These are phyloP conservation scores for Raphanus hybrid DNA, from an alignment of 441 rosid species.

Conservation along the genomic window DNA sequence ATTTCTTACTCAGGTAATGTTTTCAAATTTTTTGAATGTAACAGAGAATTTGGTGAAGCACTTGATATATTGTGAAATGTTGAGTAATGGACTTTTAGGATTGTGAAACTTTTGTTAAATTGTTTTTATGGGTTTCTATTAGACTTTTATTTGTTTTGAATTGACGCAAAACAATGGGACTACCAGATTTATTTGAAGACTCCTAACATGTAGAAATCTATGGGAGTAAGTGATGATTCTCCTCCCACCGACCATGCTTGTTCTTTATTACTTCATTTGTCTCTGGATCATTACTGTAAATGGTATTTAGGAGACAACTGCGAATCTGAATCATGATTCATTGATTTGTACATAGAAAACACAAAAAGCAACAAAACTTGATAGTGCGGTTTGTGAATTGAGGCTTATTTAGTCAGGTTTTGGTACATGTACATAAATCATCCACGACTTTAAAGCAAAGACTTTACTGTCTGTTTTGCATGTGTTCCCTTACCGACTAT, in stretches of 20 bases:
- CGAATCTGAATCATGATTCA: neutral
- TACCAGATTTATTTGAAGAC: neutral
- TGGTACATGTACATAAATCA: neutral
- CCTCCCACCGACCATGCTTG: neutral
- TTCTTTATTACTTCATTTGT: too few species aligned
- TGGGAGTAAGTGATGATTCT: neutral
- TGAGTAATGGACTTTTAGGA: neutral
- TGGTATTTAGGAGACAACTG: neutral
- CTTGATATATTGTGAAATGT: slow-evolving; percentile 2
- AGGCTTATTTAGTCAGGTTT: neutral
- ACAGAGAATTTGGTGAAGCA: neutral
- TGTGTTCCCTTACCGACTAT: neutral
- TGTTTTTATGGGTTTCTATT: neutral
- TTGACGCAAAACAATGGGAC: neutral
- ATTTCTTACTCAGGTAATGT: slow-evolving; percentile 74
- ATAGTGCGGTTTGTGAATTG: neutral
- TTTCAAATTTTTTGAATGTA: neutral
- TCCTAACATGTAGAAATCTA: too few species aligned
- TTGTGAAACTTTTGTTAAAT: neutral
- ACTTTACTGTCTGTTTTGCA: neutral
- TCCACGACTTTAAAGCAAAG: neutral
- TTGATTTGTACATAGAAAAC: neutral
- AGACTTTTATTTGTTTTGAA: neutral
- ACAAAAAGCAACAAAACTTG: neutral
- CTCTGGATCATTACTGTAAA: too few species aligned